These are phyloP conservation scores for Lasiodiplodia theobromae DNA, from an alignment of 2,329 filamentous ascomycete species.

Conservation along the genomic window DNA sequence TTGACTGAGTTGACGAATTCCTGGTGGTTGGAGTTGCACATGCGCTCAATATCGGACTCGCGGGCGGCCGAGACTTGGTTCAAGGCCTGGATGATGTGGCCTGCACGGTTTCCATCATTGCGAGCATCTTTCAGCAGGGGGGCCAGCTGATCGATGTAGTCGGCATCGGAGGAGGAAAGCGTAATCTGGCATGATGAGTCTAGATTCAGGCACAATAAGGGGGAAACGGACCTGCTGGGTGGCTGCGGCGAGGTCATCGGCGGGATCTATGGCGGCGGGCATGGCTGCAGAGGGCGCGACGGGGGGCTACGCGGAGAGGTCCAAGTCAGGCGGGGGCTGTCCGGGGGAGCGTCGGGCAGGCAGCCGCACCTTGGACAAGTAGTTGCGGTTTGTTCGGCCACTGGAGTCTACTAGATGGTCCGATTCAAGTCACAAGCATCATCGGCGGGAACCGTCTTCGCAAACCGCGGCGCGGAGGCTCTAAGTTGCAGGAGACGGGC, in stretches of 20 bases:
- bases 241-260: slow-evolving; percentile 56
- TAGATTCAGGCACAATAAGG: slow-evolving; percentile 28
- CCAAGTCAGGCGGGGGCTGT: background rate
- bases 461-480: background rate
- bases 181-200: slow-evolving; percentile 71
- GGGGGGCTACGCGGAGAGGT: background rate
- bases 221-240: slow-evolving; percentile 56
- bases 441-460: background rate
- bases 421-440: slow-evolving; percentile 9
- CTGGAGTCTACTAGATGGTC: background rate
- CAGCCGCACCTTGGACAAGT: background rate
- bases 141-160: slow-evolving; percentile 95
- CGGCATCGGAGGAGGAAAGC: slow-evolving; percentile 85
- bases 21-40: slow-evolving; percentile 95
- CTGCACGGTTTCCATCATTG: slow-evolving; percentile 70
- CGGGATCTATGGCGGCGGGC: slow-evolving; percentile 50
- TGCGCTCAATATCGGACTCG: slow-evolving; percentile 89
- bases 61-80: slow-evolving; percentile 84
- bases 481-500: background rate
- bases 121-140: slow-evolving; percentile 92
- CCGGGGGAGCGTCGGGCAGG: slow-evolving; percentile 12
- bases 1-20: slow-evolving; percentile 95
- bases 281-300: slow-evolving; percentile 33
- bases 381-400: background rate
- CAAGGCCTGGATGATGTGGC: slow-evolving; percentile 77